Conservation (phyloP, 441 rosid genomes). For the Corymbia calophylla region DNA sequence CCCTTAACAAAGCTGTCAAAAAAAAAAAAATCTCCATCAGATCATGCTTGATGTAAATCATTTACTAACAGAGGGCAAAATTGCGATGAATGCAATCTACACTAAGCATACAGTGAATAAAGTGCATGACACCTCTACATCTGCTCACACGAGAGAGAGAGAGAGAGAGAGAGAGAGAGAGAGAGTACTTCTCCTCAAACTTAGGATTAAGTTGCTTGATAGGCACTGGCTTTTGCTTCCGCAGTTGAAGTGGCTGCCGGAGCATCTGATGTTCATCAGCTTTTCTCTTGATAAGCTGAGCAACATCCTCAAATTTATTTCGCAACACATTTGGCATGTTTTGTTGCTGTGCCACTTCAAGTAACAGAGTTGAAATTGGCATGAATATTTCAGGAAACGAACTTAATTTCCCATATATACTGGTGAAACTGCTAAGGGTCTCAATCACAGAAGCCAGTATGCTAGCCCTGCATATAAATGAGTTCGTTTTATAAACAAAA, state of each 20-base stretch:
- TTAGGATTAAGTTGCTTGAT: constrained; percentile 68
- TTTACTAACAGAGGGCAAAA: background rate
- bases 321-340: constrained; percentile 42
- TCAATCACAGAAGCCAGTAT: constrained; percentile 43
- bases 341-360: constrained; percentile 43
- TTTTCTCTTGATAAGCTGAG: constrained; percentile 50
- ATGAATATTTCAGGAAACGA: constrained; percentile 75
- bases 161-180: background rate
- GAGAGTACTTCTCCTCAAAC: constrained; percentile 73
- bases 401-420: constrained; percentile 38
- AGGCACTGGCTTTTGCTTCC: constrained; percentile 67
- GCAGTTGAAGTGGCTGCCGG: constrained; percentile 70
- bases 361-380: constrained; percentile 44
- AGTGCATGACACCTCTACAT: background rate
- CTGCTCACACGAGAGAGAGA: background rate
- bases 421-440: constrained; percentile 54
- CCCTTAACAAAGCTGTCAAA: constrained; percentile 73
- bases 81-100: background rate
- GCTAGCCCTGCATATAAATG: constrained; percentile 50
- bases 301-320: constrained; percentile 39
- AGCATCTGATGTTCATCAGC: constrained; percentile 28
- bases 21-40: background rate
- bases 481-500: background rate
- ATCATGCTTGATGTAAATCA: background rate
- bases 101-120: background rate